Evolutionary conservation across 495 filamentous ascomycete species (phyloP), one percentile per base, ranked within the genome.

Genomic region (Penicillium canariense): DNA sequence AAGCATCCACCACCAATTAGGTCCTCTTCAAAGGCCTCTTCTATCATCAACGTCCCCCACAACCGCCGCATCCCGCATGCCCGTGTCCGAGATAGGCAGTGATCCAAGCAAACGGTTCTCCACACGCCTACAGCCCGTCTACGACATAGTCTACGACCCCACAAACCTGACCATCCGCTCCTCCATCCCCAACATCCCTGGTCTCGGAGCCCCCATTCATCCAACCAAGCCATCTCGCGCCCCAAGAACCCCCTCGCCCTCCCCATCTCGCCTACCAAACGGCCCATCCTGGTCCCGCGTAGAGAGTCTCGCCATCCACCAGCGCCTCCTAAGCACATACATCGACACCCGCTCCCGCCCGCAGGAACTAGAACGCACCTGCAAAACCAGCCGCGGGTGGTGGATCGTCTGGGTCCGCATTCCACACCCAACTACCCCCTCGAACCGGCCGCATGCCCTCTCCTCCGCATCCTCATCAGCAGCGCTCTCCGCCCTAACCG

Each of bases 391-490:
- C 43, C 81, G 91, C 9, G 91, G 91, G 1, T 98, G 93, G 92
- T 98, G 95, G 94, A 78, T 97, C 25, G 88, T 97, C 46, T 97
- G 95, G 92, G 90, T 88, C 48, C 79, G 88, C 35, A 73, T 93
- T 8, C 74, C 85, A 3, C 46, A 53, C n/a, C 25, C n/a, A 8
- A 60, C 15, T 15, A 54, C 9, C 73, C 77, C 63, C 2, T 40
- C 46, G 35, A 36, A 34, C 12, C 59, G 38, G 45, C 36, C 54
- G n/a, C 48, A 20, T 40, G 48, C 48, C 48, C 58, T 58, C 61
- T 63, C 58, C 31, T 52, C 60, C 28, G 49, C 55, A 46, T 54
- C 67, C 27, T 59, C 61, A 50, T 46, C 45, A 32, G 50, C 40
- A 18, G 56, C 50, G 42, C 52, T 50, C 50, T 54, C 55, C 49